Evolutionary conservation across 192 early-diverging fungal species (phyloP), one percentile per base, ranked within the genome.

Genomic region (Dissophora ornata): DNA sequence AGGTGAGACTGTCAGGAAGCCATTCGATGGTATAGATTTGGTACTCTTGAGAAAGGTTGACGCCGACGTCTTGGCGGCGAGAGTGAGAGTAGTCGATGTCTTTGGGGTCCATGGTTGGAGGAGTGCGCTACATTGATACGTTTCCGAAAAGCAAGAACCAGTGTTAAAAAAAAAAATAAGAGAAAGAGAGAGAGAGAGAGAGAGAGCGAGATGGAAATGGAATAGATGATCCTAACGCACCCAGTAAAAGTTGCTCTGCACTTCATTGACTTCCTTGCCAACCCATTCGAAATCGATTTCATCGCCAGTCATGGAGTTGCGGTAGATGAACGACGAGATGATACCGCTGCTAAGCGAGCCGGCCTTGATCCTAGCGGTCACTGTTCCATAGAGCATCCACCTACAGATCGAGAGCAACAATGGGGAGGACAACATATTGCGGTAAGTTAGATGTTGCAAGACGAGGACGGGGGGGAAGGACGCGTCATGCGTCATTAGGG

Each of bases 251-350:
- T 80, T 73, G 48, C 68, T 71, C 40, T 80, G 79, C 22, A 74
- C 79, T 19, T 82, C 74, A 40, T 57, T 69, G 12, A 79, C 69
- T 45, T 88, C 57, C 52, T 83, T 83, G 33, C 89, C 89, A 11
- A 90, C 84, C 84, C 83, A 88, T 61, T 90, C 89, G 60, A 77
- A 83, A 58, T 90, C 89, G 7, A 90, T 62, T 56, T 90, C 89
- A 51, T 90, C 89, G 10, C 82, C 66, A 32, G 80, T 82, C 29
- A 65, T 56, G 13, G 71, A 51, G 6, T 74, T 83, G 10, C 78
- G 79, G 38, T 81, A 79, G 48, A 89, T 80, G 49, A 89, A 81
- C 3, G 84, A 80, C 0, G 83, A 79, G 5, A 85, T 82, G n/a
- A 84, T 78, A 3, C 83, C 88, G 15, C 82, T 79, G n/a, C 84